Conservation (phyloP, 768 basidiomycete genomes). For the Tylopilus felleus region DNA sequence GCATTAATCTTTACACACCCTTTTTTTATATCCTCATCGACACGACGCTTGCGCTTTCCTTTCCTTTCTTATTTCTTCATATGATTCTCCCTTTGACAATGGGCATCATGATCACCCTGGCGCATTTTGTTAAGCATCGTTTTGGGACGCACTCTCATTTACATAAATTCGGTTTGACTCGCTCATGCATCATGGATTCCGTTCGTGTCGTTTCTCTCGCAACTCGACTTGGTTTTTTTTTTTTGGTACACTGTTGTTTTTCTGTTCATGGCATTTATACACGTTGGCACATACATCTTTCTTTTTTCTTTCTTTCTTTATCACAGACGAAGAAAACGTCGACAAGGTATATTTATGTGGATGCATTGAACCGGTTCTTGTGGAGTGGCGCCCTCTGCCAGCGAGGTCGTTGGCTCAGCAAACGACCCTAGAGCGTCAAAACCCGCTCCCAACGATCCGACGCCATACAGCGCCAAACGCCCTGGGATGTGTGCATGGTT, state of each 20-base stretch:
- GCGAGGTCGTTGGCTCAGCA: too few species aligned
- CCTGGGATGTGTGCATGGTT: too few species aligned
- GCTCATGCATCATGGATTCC: background rate
- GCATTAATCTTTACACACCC: background rate
- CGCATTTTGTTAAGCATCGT: slow-evolving; percentile 9
- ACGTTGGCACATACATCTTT: background rate
- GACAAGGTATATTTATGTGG: too few species aligned
- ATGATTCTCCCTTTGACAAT: background rate
- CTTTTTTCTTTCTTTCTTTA: background rate
- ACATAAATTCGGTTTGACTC: slow-evolving; percentile 1
- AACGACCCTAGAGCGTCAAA: too few species aligned
- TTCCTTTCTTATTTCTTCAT: background rate
- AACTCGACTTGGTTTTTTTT: background rate
- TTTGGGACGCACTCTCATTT: slow-evolving; percentile 14
- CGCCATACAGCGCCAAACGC: too few species aligned
- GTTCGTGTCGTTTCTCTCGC: background rate
- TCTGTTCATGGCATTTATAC: background rate
- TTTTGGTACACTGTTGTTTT: background rate
- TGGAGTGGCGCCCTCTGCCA: too few species aligned
- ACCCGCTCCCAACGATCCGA: too few species aligned
- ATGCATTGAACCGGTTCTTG: too few species aligned
- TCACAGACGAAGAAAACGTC: too few species aligned
- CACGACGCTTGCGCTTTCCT: background rate
- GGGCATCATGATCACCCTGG: background rate
- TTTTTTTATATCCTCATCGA: slow-evolving; percentile 14